Percentiles rank a stretch among this genome's conserved stretches.
These are phyloP conservation scores for Trebouxia sp. DNA, from an alignment of 139 green algal species.

Conservation along the genomic window DNA sequence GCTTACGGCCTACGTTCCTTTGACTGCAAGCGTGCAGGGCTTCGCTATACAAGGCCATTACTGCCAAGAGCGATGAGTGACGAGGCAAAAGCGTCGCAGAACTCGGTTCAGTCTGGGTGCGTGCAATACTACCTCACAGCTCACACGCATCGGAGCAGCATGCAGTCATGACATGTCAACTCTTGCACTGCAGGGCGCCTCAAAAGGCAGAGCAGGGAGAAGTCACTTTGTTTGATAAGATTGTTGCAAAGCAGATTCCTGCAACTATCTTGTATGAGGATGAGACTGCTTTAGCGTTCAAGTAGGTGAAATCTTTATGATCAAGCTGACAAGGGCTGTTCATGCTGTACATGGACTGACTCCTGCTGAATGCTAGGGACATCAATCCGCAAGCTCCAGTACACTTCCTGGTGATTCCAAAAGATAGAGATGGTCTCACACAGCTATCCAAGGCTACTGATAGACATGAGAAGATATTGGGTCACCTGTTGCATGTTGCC, in stretches of 20 bases:
- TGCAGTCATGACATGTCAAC: neutral
- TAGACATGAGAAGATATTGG: conserved; percentile 80
- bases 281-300: conserved; percentile 87
- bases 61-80: conserved; percentile 2
- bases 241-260: conserved; percentile 87
- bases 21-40: neutral
- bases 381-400: conserved; percentile 85
- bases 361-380: conserved; percentile 71
- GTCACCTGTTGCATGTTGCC: conserved; percentile 89
- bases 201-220: conserved; percentile 5
- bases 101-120: neutral
- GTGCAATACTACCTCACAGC: neutral
- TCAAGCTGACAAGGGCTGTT: neutral
- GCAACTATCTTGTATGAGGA: conserved; percentile 96
- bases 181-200: neutral
- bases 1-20: too few relatives aligned
- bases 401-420: conserved; percentile 96
- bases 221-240: conserved; percentile 97
- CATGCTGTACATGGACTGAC: neutral
- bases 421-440: conserved; percentile 74
- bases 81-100: neutral
- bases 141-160: neutral
- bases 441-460: conserved; percentile 78
- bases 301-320: neutral
- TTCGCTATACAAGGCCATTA: neutral